Evolutionary conservation across 2,329 filamentous ascomycete genomes (phyloP).

Genomic region (Exophiala spinifera): DNA sequence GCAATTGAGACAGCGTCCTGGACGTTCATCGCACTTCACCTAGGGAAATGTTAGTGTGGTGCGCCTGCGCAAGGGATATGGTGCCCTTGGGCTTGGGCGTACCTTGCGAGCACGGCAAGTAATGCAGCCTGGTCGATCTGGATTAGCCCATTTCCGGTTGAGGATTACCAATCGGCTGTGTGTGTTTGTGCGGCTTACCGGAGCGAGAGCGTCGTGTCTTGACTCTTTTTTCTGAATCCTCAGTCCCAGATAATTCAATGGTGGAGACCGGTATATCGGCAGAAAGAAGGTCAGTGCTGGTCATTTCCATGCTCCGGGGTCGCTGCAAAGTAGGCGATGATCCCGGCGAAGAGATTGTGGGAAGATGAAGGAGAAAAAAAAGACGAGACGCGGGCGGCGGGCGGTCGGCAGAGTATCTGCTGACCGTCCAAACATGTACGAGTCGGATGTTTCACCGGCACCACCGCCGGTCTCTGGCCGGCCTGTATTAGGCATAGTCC

Average conservation of each 20-base stretch:
- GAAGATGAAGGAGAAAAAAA: neutral
- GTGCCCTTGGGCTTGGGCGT: too few species aligned
- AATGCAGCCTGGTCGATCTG: neutral
- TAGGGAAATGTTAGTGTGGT: too few species aligned
- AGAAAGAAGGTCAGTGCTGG: neutral
- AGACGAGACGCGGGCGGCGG: neutral
- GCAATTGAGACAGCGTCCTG: conserved; percentile 15
- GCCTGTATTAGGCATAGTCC: too few species aligned
- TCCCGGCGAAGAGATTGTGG: neutral
- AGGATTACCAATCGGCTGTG: neutral
- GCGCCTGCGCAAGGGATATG: too few species aligned
- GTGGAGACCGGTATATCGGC: neutral
- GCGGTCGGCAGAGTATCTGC: neutral
- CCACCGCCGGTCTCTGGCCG: too few species aligned
- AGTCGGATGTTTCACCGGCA: too few species aligned
- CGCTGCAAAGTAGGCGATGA: neutral
- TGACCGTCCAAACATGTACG: too few species aligned
- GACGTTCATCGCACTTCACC: conserved; percentile 13
- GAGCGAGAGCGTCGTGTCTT: neutral
- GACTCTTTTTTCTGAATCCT: neutral
- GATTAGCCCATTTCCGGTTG: too few species aligned
- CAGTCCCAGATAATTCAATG: neutral
- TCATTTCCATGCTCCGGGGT: neutral
- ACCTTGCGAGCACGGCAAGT: conserved; percentile 2
- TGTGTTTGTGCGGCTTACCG: neutral